Evolutionary conservation across 1,284 basidiomycete species (phyloP), one percentile per base, ranked within the genome.

Genomic region (Ustilago vetiveriae): DNA sequence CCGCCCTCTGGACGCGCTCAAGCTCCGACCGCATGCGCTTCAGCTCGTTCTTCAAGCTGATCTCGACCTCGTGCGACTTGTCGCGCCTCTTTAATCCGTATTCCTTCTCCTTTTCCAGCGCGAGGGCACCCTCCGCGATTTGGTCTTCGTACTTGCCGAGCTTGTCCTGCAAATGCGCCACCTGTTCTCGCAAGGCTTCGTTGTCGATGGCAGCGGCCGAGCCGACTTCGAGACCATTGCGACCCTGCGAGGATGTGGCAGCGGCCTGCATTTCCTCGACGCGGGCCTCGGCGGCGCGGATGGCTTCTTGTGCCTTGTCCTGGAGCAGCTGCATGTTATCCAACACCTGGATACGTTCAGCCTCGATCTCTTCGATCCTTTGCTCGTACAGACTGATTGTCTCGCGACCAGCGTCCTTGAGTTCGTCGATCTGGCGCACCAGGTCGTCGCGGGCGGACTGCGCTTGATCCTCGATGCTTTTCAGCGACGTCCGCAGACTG

Each of bases 121-220:
- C 85, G 6, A 85, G 85, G 17, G 87, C 88, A 1, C 88, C 85
- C 73, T 96, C 92, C 63, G 94, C 91, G 10, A 97, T 85, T 72
- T 89, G 85, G 76, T 96, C 94, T 78, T 98, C 94, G 67, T 94
- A 85, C 27, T 84, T 84, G 2, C 86, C 82, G 38, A 94, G 86
- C 81, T 90, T 90, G 79, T 86, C 87, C 78, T 92, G 90, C 27
- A 95, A 85, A 81, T 98, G 92, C 49, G 88, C 86, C 23, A 92
- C 86, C 80, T 98, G 93, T 36, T 94, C 93, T 17, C 87, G 88
- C 26, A 96, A 86, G 22, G 88, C 89, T 82, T 97, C 93, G 76
- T 95, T 95, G 83, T 98, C 94, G 75, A 98, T 97, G 77, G 93
- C 88, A 1, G 89, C 87, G 0, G 72, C 60, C 0, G 46, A 46